Evolutionary conservation across 805 yeast genomes (phyloP), one percentile per base, ranked within the genome.

Genomic region (Starmerella cellae): DNA sequence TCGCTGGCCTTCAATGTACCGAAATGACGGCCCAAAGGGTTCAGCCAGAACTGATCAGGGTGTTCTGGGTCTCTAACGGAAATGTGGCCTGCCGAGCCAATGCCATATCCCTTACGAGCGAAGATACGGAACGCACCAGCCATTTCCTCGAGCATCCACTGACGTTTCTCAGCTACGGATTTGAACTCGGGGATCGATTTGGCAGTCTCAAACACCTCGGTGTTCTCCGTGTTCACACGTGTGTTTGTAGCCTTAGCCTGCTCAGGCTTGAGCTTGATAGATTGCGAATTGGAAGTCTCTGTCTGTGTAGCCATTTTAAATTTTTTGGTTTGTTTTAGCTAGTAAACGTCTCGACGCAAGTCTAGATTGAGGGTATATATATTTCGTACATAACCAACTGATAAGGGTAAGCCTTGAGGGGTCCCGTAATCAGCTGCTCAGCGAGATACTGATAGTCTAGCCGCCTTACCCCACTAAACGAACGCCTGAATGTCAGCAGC

Each of bases 61-160:
- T 78, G 75, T 35, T 80, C 75, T 3, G 95, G 94, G 55, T 83
- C 95, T 52, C 91, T 70, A 11, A 83, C 70, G 8, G 91, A 79
- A 44, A 83, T 82, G 58, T 83, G 95, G 19, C 95, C 95, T 0
- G 94, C 84, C 18, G 75, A 60, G 14, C 94, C 94, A 58, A 81
- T 84, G 16, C 76, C 67, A 60, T 64, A 82, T 16, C 82, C 83
- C 51, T 72, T 74, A 55, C 93, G 69, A n/a, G 82, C 85, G 59
- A 83, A 81, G 1, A 79, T 71, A 47, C 94, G 69, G 65, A 82
- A 82, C 1, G 88, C 87, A 27, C 78, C 91, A 1, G 94, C 94
- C 78, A 79, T 74, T 54, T 82, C 93, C 56, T 80, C 52, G 19
- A 54, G 51, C 39, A 54, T 37, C 55, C 55, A 54, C 17, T 45